Percentiles rank a stretch among this genome's conserved stretches.
phyloP scores from a whole-genome alignment of 2,329 filamentous ascomycete species.

The Alternaria arborescens region DNA sequence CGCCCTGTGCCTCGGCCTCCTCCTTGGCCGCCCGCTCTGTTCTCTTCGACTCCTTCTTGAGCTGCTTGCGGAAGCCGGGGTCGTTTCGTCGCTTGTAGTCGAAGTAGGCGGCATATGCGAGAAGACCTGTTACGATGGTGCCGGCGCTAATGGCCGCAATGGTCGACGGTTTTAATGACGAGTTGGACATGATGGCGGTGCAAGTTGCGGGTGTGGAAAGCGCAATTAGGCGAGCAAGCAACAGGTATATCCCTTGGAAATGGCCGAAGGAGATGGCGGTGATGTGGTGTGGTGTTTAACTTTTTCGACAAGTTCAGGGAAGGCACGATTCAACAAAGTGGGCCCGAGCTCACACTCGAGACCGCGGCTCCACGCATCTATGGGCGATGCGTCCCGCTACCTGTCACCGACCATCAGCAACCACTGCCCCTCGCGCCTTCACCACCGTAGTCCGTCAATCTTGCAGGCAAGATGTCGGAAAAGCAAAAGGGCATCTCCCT shows the following conservation, averaged over 20 bases:
- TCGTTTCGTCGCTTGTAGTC: conserved; percentile 71
- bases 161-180: conserved; percentile 53
- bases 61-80: conserved; percentile 67
- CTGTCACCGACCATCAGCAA: conserved; percentile 12
- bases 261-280: conserved; percentile 19
- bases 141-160: conserved; percentile 66
- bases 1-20: conserved; percentile 70
- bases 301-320: conserved; percentile 23
- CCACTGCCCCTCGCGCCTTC: not conserved
- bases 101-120: conserved; percentile 73
- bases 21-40: conserved; percentile 77
- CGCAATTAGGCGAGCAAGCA: conserved; percentile 2
- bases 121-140: conserved; percentile 65
- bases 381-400: conserved; percentile 12
- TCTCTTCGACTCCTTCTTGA: conserved; percentile 78
- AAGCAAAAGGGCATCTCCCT: conserved; percentile 66
- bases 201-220: conserved; percentile 9
- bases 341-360: conserved; percentile 36
- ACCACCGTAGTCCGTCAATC: not conserved
- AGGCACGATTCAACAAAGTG: conserved; percentile 29
- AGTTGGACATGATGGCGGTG: conserved; percentile 23
- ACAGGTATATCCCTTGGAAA: conserved; percentile 11
- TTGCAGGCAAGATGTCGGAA: conserved; percentile 56
- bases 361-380: conserved; percentile 20
- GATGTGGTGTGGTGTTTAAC: conserved; percentile 21